These are phyloP conservation scores for Globisporangium spinosum DNA, from an alignment of 352 stramenopile species.

Conservation along the genomic window DNA sequence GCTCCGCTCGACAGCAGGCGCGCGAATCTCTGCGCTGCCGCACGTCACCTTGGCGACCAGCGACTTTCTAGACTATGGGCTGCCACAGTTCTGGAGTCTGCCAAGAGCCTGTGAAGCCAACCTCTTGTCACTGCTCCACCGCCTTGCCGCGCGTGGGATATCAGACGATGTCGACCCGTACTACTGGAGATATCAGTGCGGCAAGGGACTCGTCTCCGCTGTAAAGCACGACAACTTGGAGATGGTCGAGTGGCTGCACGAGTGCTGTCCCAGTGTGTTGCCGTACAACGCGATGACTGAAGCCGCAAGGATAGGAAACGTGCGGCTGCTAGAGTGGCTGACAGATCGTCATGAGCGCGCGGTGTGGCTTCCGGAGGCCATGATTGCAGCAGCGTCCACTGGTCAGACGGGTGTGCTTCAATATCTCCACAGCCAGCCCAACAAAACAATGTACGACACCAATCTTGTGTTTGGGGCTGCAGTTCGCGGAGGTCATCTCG, in stretches of 20 bases:
- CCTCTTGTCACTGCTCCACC: neutral
- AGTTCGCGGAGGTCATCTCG: neutral
- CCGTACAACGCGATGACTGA: neutral
- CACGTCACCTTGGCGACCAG: neutral
- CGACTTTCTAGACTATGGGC: neutral
- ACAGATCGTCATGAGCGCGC: neutral
- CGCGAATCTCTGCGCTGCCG: neutral
- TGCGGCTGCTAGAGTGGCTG: neutral
- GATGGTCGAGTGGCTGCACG: constrained; percentile 4
- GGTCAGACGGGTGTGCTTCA: neutral
- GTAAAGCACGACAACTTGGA: constrained; percentile 2
- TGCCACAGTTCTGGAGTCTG: neutral
- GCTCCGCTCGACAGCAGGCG: neutral
- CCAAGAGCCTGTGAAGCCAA: neutral
- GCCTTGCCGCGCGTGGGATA: neutral
- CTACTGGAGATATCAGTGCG: constrained; percentile 1
- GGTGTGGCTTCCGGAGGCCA: neutral
- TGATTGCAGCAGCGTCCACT: neutral
- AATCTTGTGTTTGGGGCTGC: neutral
- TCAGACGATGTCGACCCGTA: neutral
- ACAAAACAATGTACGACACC: neutral
- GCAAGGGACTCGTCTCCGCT: neutral
- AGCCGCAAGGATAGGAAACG: neutral
- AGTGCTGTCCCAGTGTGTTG: neutral
- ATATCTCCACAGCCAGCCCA: neutral